A percentile compares a stretch with the other conserved stretches of the same genome.
Conservation (phyloP, 2,329 filamentous ascomycete genomes). For the Hirsutella minnesotensis region DNA sequence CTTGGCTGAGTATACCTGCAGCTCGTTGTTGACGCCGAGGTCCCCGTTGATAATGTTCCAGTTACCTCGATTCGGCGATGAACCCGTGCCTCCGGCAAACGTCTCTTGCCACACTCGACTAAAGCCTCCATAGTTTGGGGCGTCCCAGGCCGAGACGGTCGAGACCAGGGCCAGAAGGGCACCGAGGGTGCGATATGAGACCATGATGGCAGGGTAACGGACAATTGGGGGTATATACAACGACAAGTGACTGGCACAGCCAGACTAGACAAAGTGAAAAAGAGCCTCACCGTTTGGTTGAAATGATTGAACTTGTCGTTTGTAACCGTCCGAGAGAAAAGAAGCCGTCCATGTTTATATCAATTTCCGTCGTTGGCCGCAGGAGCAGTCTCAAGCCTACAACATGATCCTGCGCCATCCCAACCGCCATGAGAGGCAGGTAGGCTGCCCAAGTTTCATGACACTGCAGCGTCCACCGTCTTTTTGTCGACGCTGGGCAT, state of each 20-base stretch:
- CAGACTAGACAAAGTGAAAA: background rate
- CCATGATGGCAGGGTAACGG: constrained; percentile 10
- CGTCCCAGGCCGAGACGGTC: constrained; percentile 21
- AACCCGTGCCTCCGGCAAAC: constrained; percentile 26
- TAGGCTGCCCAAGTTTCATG: background rate
- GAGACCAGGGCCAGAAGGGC: constrained; percentile 17
- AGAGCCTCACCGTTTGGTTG: background rate
- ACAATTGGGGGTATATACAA: background rate
- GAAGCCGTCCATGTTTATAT: background rate
- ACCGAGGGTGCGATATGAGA: constrained; percentile 10
- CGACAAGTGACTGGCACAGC: background rate
- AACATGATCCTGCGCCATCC: background rate
- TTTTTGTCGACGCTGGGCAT: background rate
- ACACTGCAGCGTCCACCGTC: background rate
- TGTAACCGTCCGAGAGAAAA: background rate
- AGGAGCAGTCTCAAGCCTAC: background rate
- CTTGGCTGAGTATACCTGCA: constrained; percentile 35
- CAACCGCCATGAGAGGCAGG: constrained; percentile 2
- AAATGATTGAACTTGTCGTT: background rate
- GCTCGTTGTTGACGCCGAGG: constrained; percentile 38
- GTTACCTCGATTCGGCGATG: constrained; percentile 18
- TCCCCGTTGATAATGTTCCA: constrained; percentile 31
- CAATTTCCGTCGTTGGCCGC: background rate
- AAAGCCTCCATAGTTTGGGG: constrained; percentile 28
- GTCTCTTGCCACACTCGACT: constrained; percentile 28